Conservation (phyloP, 805 yeast species). For the Torulaspora franciscae region DNA sequence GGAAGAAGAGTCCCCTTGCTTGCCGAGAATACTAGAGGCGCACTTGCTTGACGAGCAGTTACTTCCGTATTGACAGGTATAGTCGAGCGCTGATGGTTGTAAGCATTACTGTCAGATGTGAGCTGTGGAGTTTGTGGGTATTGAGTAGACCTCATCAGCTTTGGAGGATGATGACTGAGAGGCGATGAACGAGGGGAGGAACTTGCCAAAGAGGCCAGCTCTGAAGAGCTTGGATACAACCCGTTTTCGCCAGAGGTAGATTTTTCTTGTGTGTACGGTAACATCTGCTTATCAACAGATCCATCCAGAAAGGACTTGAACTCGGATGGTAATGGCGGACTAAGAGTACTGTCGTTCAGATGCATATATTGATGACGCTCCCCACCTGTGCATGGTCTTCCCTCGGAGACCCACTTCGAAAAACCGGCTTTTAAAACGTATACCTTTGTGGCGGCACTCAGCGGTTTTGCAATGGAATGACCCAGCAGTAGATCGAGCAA, state of each 20-base stretch:
- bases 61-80: not conserved
- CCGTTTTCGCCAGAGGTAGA: conserved; percentile 4
- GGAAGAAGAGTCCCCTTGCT: conserved; percentile 1
- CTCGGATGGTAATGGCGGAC: conserved; percentile 3
- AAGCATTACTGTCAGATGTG: conserved; percentile 2
- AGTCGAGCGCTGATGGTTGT: not conserved
- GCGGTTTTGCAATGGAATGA: conserved; percentile 30
- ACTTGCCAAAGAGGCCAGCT: not conserved
- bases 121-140: conserved; percentile 32
- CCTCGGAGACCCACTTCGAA: conserved; percentile 23
- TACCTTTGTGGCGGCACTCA: conserved; percentile 15
- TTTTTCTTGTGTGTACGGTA: conserved; percentile 15
- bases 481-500: conserved; percentile 25
- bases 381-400: conserved; percentile 14
- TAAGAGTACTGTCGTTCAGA: conserved; percentile 25
- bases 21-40: conserved; percentile 3
- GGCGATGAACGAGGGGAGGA: conserved; percentile 10
- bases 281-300: conserved; percentile 14
- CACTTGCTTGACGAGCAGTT: not conserved
- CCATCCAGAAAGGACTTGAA: conserved; percentile 18
- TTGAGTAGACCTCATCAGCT: conserved; percentile 10
- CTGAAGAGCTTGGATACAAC: not conserved
- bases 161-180: conserved; percentile 5
- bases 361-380: conserved; percentile 17
- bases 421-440: conserved; percentile 26